A percentile compares a stretch with the other conserved stretches of the same genome.
These are phyloP conservation scores for Cladophialophora psammophila DNA, from an alignment of 2,329 filamentous ascomycete species.

Conservation along the genomic window DNA sequence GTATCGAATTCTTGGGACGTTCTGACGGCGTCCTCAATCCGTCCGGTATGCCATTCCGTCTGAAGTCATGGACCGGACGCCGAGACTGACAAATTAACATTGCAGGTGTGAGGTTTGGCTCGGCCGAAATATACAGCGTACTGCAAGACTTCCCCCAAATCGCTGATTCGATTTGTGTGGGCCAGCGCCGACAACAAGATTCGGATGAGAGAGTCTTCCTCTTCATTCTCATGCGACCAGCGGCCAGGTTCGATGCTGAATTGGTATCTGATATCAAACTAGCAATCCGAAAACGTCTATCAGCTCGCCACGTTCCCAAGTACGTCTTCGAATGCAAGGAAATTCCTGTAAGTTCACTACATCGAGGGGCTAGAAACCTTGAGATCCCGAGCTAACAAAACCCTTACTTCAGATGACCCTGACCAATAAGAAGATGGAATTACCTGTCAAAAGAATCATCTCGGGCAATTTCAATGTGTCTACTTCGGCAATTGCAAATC, in stretches of 20 bases:
- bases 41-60: slow-evolving; percentile 46
- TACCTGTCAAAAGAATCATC: slow-evolving; percentile 84
- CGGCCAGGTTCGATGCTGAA: no score
- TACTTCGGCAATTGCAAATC: slow-evolving; percentile 78
- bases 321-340: slow-evolving; percentile 73
- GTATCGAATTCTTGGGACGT: slow-evolving; percentile 70
- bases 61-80: no score
- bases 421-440: slow-evolving; percentile 83
- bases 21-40: slow-evolving; percentile 69
- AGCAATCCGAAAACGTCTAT: no score
- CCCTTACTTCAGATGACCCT: slow-evolving; percentile 61
- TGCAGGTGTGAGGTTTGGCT: slow-evolving; percentile 86
- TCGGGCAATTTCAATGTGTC: slow-evolving; percentile 75
- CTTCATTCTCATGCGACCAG: slow-evolving; percentile 24
- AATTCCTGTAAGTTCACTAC: slow-evolving; percentile 64
- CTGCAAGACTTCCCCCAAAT: slow-evolving; percentile 12
- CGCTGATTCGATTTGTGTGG: slow-evolving; percentile 19
- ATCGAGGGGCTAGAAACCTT: slow-evolving; percentile 56
- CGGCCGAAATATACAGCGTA: slow-evolving; percentile 88
- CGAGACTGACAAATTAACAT: slow-evolving; percentile 64
- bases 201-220: slow-evolving; percentile 24
- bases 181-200: slow-evolving; percentile 20
- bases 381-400: slow-evolving; percentile 66
- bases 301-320: slow-evolving; percentile 53
- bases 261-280: no score